Percentiles rank a stretch among this genome's conserved stretches.
phyloP scores from a whole-genome alignment of 2,329 filamentous ascomycete genomes.

The Pseudocercospora crystallina region DNA sequence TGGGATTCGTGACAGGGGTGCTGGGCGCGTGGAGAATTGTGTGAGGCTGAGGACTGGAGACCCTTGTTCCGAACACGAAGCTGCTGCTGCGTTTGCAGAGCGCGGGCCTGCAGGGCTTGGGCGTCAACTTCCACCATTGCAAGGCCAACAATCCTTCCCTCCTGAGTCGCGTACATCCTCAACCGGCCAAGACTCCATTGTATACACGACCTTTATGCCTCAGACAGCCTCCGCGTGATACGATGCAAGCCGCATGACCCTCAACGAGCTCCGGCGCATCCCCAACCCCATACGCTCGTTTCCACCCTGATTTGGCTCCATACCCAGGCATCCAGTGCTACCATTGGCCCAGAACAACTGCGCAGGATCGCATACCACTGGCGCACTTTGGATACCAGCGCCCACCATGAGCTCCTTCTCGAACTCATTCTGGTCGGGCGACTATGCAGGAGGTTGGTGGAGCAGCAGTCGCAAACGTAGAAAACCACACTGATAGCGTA shows the following conservation, averaged over 20 bases:
- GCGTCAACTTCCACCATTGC: too few species aligned
- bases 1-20: too few species aligned
- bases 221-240: background rate
- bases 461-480: constrained; percentile 1
- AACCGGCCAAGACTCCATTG: too few species aligned
- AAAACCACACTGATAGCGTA: constrained; percentile 10
- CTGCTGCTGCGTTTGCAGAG: too few species aligned
- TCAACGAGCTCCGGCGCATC: constrained; percentile 5
- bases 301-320: constrained; percentile 2
- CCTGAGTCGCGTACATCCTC: too few species aligned
- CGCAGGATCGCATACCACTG: constrained; percentile 11
- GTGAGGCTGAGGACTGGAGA: too few species aligned
- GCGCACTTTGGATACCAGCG: background rate
- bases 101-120: too few species aligned
- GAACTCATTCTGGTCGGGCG: constrained; percentile 95
- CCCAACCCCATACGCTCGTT: constrained; percentile 1
- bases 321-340: background rate
- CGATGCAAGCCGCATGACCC: background rate
- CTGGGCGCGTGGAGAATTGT: too few species aligned
- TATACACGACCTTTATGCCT: background rate
- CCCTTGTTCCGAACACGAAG: too few species aligned
- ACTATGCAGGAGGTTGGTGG: constrained; percentile 84
- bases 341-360: constrained; percentile 1
- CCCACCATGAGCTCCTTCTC: constrained; percentile 77
- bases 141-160: too few species aligned